These are phyloP conservation scores for Prunella vulgaris DNA, from an alignment of 257 asterid species.

Conservation along the genomic window DNA sequence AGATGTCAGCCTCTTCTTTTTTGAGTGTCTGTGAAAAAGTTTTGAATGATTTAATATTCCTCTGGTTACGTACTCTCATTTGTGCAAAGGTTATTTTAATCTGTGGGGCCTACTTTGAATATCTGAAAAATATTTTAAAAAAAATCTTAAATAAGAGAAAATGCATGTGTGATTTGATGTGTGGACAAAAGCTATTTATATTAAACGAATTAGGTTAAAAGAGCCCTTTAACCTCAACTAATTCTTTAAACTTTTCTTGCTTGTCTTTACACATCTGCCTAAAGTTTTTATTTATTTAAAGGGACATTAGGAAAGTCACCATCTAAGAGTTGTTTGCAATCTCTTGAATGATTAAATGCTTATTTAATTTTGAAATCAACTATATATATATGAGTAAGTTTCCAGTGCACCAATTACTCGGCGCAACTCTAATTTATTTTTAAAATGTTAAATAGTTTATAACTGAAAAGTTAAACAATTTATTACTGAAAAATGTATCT, in stretches of 20 bases:
- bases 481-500: no score
- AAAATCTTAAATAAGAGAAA: not conserved
- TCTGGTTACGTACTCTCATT: not conserved
- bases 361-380: no score
- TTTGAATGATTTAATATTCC: constrained; percentile 23
- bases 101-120: constrained; percentile 10
- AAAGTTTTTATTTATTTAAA: not conserved
- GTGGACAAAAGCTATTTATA: constrained; percentile 7
- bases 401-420: no score
- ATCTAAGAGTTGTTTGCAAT: not conserved
- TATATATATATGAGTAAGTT: no score
- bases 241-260: constrained; percentile 8
- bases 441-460: no score
- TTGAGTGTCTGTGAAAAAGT: constrained; percentile 9
- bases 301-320: not conserved
- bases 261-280: constrained; percentile 20
- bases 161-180: not conserved
- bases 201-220: constrained; percentile 30
- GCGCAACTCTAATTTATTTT: no score
- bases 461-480: no score
- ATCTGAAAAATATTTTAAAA: not conserved
- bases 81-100: not conserved
- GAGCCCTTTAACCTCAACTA: constrained; percentile 30
- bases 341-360: not conserved
- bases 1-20: constrained; percentile 16